Evolutionary conservation across 108 stramenopile species (phyloP).

Genomic region (Hondaea fermentalgiana): DNA sequence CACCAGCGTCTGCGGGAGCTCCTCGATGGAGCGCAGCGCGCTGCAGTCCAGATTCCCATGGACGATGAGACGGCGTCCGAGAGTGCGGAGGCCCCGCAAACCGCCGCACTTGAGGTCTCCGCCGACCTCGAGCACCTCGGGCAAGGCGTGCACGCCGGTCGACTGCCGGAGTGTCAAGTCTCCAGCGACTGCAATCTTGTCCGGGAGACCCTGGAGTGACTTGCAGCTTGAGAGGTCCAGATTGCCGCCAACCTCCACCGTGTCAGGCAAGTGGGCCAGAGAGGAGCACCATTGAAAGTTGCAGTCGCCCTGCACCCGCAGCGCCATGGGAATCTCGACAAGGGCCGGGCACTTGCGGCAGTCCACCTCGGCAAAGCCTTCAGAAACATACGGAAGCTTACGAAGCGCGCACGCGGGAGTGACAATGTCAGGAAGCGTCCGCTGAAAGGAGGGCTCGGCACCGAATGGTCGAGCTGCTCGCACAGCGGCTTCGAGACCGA

Average conservation of each 20-base stretch:
- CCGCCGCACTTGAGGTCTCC: constrained; percentile 9
- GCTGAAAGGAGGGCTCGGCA: no score
- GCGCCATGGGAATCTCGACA: not conserved
- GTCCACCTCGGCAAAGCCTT: not conserved
- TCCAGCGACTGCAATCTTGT: not conserved
- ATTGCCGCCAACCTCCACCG: not conserved
- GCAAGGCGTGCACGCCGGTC: not conserved
- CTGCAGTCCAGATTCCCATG: not conserved
- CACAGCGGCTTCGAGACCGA: no score
- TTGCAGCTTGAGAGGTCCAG: not conserved
- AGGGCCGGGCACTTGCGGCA: not conserved
- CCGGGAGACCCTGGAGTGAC: not conserved
- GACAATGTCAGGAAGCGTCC: not conserved
- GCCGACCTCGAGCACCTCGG: not conserved
- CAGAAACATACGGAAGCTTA: not conserved
- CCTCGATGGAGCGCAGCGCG: not conserved
- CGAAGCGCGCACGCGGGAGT: not conserved
- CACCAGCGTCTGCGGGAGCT: not conserved
- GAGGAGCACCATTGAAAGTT: not conserved
- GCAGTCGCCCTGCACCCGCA: not conserved
- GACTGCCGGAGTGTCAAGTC: not conserved
- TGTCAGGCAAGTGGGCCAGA: not conserved
- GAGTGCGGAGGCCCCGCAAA: not conserved
- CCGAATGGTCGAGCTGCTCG: no score
- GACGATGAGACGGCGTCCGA: not conserved